Evolutionary conservation across 495 filamentous ascomycete species (phyloP).

Genomic region (Rostrohypoxylon terebratum): DNA sequence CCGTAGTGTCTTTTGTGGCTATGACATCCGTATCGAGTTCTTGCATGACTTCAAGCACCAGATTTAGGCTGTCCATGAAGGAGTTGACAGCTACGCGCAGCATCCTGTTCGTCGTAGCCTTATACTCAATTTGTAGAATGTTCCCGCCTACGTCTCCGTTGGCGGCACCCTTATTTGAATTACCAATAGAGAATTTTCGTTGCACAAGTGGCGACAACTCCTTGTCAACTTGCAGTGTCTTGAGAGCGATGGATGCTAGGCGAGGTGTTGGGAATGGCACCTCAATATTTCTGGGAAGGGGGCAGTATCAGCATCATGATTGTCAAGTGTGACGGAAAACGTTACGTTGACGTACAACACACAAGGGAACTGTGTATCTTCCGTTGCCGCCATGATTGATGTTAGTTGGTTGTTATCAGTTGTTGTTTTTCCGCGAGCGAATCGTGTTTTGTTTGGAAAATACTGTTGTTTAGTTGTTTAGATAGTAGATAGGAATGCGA

Average conservation of each 20-base stretch:
- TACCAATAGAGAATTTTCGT: conserved; percentile 71
- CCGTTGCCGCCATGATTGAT: conserved; percentile 45
- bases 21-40: conserved; percentile 91
- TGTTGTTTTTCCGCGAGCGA: background rate
- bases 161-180: conserved; percentile 47
- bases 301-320: conserved; percentile 33
- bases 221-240: conserved; percentile 83
- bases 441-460: background rate
- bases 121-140: conserved; percentile 80
- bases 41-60: conserved; percentile 86
- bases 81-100: conserved; percentile 96
- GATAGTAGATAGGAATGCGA: conserved; percentile 32
- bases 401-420: background rate
- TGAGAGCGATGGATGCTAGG: conserved; percentile 80
- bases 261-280: conserved; percentile 86
- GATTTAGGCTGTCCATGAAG: conserved; percentile 91
- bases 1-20: conserved; percentile 40
- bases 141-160: conserved; percentile 59
- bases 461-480: background rate
- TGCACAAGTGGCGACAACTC: conserved; percentile 87
- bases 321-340: background rate
- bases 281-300: conserved; percentile 71
- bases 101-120: conserved; percentile 94
- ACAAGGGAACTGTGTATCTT: conserved; percentile 73
- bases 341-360: conserved; percentile 66